Evolutionary conservation across 129 eudicot genomes (phyloP).

Genomic region (Scalesia atractyloides): DNA sequence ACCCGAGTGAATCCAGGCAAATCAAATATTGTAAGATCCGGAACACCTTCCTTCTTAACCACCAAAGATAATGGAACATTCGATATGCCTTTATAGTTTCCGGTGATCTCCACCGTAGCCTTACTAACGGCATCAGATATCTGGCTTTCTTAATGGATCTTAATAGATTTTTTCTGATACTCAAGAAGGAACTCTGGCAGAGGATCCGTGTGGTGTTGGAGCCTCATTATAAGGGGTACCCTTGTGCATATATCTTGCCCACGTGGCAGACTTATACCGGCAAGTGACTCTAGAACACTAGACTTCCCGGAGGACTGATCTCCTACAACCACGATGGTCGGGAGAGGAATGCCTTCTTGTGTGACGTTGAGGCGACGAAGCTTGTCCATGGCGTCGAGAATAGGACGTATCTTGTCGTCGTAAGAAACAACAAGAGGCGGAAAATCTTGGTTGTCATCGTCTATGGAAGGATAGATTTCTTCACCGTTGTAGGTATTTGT

Average conservation of each 20-base stretch:
- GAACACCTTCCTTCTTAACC: slow-evolving; percentile 37
- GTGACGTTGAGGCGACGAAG: slow-evolving; percentile 47
- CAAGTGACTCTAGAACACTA: slow-evolving; percentile 47
- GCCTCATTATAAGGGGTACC: slow-evolving; percentile 47
- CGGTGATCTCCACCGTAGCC: slow-evolving; percentile 44
- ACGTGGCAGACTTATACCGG: slow-evolving; percentile 51
- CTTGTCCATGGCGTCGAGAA: slow-evolving; percentile 46
- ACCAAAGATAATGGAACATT: slow-evolving; percentile 31
- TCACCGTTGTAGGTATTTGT: background rate
- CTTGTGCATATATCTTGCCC: slow-evolving; percentile 49
- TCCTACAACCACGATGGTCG: slow-evolving; percentile 51
- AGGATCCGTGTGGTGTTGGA: slow-evolving; percentile 21
- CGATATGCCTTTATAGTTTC: slow-evolving; percentile 30
- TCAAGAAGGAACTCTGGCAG: slow-evolving; percentile 26
- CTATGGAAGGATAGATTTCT: background rate
- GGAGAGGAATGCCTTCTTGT: slow-evolving; percentile 52
- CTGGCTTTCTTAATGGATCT: slow-evolving; percentile 11
- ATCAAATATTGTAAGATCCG: slow-evolving; percentile 40
- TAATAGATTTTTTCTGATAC: slow-evolving; percentile 15
- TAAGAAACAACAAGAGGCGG: slow-evolving; percentile 29
- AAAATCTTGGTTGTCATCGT: background rate
- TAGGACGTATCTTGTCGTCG: slow-evolving; percentile 49
- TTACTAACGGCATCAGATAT: slow-evolving; percentile 21
- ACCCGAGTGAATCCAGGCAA: slow-evolving; percentile 51
- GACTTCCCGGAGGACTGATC: slow-evolving; percentile 59